Evolutionary conservation across 257 asterid species (phyloP), one percentile per base, ranked within the genome.

Genomic region (Prunella vulgaris): DNA sequence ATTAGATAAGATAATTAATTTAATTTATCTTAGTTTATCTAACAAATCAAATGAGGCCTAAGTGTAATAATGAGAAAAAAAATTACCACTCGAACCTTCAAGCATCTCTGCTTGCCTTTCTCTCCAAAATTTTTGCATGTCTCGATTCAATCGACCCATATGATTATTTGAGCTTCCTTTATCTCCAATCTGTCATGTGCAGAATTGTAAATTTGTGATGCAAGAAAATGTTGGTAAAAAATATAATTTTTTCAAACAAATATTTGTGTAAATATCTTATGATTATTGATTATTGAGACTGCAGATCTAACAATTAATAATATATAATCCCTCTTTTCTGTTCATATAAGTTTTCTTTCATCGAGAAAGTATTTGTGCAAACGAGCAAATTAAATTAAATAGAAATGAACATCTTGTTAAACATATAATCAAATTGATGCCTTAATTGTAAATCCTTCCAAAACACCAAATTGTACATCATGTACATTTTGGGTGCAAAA

Each of bases 41-140:
- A 32, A 32, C 37, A 32, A 5, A 32, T 53, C 20, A 46, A 20
- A 22, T 15, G 10, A 63, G 14, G n/a, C 1, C 22, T 15, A 25
- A 15, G 3, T 8, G 27, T 14, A 71, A 30, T 22, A 38, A 52
- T 4, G 1, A 24, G 20, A 46, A 25, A 51, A 51, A 48, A 21
- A 35, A 5, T 63, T 48, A 72, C 42, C 63, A 48, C 53, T 72
- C 54, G 77, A 25, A 53, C 81, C 54, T 21, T 61, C 57, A 7
- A 22, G 33, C 59, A 79, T 76, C 68, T 81, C 83, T 1, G 51
- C 17, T 30, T 51, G 13, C n/a, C 71, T 72, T 38, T 66, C 74
- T 13, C 64, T 74, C 84, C 84, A 81, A 62, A 84, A 84, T 0
- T 5, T 21, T 52, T 21, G 54, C 77, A 78, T 69, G 37, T 60